A percentile compares a stretch with the other conserved stretches of the same genome.
These are phyloP conservation scores for Creolimax fragrantissima DNA, from an alignment of 78 protist species.

Conservation along the genomic window DNA sequence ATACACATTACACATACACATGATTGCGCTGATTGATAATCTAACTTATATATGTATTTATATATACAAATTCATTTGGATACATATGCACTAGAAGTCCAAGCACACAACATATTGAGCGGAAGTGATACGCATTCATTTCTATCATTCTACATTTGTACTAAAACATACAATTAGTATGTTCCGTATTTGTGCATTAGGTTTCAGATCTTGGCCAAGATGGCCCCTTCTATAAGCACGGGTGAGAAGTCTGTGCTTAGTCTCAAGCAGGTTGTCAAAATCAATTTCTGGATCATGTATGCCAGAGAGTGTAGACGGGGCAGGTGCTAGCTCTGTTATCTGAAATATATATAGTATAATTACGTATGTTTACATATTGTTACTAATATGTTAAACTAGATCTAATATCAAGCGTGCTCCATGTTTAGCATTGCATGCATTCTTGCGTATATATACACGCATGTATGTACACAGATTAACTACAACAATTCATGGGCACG, in stretches of 20 bases:
- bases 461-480: no score
- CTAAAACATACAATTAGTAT: neutral
- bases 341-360: neutral
- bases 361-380: neutral
- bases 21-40: no score
- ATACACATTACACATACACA: no score
- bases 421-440: no score
- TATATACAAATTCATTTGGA: neutral
- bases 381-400: neutral
- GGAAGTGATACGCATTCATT: no score
- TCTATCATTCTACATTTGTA: no score
- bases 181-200: constrained; percentile 14
- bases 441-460: no score
- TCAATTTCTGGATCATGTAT: neutral
- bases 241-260: constrained; percentile 19
- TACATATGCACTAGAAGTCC: neutral
- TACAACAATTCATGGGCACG: no score
- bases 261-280: constrained; percentile 2
- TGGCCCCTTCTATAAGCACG: constrained; percentile 25
- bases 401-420: no score
- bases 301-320: neutral
- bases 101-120: no score
- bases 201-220: constrained; percentile 30
- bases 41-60: neutral
- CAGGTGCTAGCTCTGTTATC: neutral